These are phyloP conservation scores for Skeletonema potamos DNA, from an alignment of 108 stramenopile species.

Conservation along the genomic window DNA sequence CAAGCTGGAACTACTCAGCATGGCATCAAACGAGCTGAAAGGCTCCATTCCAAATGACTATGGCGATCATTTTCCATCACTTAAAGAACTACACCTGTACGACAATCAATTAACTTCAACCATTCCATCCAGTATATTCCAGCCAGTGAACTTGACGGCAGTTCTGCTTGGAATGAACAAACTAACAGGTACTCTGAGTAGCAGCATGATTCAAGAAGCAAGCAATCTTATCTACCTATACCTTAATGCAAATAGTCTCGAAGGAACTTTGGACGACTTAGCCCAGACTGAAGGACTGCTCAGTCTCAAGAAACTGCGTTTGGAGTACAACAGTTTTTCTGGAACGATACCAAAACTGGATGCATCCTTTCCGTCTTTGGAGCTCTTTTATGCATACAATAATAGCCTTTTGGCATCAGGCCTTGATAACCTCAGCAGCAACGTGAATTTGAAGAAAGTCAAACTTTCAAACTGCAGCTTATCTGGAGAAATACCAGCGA, in stretches of 20 bases:
- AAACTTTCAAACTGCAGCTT: slow-evolving; percentile 38
- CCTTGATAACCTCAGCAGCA: slow-evolving; percentile 1
- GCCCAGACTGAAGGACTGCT: neutral
- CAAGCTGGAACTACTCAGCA: slow-evolving; percentile 12
- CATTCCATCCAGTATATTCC: slow-evolving; percentile 29
- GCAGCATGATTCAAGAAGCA: slow-evolving; percentile 8
- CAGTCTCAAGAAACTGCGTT: slow-evolving; percentile 18
- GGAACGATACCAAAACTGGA: slow-evolving; percentile 21
- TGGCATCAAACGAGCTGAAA: slow-evolving; percentile 33
- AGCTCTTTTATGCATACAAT: slow-evolving; percentile 21
- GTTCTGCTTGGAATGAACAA: slow-evolving; percentile 41
- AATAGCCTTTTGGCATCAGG: slow-evolving; percentile 15
- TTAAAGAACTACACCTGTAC: slow-evolving; percentile 38
- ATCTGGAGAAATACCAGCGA: slow-evolving; percentile 2
- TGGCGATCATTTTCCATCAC: slow-evolving; percentile 10
- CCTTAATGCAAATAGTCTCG: slow-evolving; percentile 50
- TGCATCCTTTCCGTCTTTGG: slow-evolving; percentile 1
- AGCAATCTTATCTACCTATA: slow-evolving; percentile 53
- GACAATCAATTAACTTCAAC: slow-evolving; percentile 35
- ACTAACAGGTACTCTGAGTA: slow-evolving; percentile 39
- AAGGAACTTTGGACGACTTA: slow-evolving; percentile 56
- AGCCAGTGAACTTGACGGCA: slow-evolving; percentile 23
- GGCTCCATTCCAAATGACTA: slow-evolving; percentile 25
- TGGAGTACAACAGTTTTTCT: slow-evolving; percentile 24
- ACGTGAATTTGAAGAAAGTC: slow-evolving; percentile 13